phyloP scores from a whole-genome alignment of 495 filamentous ascomycete species.

The Cercophora newfieldiana region DNA sequence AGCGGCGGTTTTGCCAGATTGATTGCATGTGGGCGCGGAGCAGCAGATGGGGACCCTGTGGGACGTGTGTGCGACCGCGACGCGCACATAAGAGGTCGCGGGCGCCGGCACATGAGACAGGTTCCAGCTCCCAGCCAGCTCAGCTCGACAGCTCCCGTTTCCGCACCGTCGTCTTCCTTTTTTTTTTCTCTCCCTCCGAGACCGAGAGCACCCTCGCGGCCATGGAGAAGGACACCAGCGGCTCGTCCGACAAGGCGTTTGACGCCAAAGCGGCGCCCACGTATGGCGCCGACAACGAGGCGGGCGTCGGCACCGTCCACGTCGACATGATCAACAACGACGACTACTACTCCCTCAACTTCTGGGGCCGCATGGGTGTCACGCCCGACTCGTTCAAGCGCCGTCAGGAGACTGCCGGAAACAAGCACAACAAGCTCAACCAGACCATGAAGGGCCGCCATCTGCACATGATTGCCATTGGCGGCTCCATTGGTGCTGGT shows the following conservation, averaged over 20 bases:
- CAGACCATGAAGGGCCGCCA: conserved; percentile 45
- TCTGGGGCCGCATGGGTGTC: conserved; percentile 1
- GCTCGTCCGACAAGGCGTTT: background rate
- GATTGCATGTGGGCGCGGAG: background rate
- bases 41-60: too few species aligned
- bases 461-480: conserved; percentile 78
- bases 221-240: background rate
- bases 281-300: background rate
- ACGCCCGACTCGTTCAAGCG: conserved; percentile 4
- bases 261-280: background rate
- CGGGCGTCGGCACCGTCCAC: background rate
- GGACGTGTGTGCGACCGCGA: background rate
- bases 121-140: too few species aligned
- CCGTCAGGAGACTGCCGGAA: background rate
- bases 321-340: background rate
- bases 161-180: background rate
- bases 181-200: background rate
- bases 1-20: background rate
- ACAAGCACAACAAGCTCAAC: conserved; percentile 6
- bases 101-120: background rate
- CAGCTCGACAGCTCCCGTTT: background rate
- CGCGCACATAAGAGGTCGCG: background rate
- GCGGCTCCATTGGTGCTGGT: conserved; percentile 60
- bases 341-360: conserved; percentile 1
- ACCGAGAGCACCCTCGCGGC: background rate